A percentile compares a stretch with the other conserved stretches of the same genome.
Evolutionary conservation across 1,139 yeast genomes (phyloP).

Genomic region (Hyphopichia burtonii): DNA sequence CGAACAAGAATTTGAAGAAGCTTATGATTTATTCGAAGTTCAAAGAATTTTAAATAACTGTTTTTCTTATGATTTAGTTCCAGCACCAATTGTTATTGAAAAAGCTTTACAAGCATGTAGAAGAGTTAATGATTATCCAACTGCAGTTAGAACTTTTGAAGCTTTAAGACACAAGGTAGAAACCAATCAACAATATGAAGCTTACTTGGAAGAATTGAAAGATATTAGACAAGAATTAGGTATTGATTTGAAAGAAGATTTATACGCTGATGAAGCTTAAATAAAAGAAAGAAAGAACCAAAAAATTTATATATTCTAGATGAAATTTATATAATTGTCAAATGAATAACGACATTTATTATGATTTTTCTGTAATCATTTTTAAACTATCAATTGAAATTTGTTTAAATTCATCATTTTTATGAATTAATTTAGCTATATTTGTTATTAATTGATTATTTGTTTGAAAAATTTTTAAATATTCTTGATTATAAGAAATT

Average conservation of each 20-base stretch:
- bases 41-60: constrained; percentile 88
- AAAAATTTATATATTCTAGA: not conserved
- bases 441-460: not conserved
- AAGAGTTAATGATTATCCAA: constrained; percentile 98
- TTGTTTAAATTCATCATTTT: not conserved
- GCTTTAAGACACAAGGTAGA: constrained; percentile 94
- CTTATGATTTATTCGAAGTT: constrained; percentile 96
- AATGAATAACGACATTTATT: not conserved
- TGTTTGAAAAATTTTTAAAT: not conserved
- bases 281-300: not conserved
- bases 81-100: constrained; percentile 94
- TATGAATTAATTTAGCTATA: not conserved
- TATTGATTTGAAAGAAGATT: constrained; percentile 89
- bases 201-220: constrained; percentile 92
- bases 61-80: constrained; percentile 97
- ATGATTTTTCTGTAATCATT: not conserved
- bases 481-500: constrained; percentile 14
- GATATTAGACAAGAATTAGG: constrained; percentile 91
- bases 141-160: constrained; percentile 97
- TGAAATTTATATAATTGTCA: not conserved
- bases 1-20: constrained; percentile 96
- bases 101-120: constrained; percentile 97
- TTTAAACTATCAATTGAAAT: not conserved
- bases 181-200: constrained; percentile 88
- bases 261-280: constrained; percentile 45